These are phyloP conservation scores for Colletotrichum sp. DNA, from an alignment of 2,329 filamentous ascomycete species.

Conservation along the genomic window DNA sequence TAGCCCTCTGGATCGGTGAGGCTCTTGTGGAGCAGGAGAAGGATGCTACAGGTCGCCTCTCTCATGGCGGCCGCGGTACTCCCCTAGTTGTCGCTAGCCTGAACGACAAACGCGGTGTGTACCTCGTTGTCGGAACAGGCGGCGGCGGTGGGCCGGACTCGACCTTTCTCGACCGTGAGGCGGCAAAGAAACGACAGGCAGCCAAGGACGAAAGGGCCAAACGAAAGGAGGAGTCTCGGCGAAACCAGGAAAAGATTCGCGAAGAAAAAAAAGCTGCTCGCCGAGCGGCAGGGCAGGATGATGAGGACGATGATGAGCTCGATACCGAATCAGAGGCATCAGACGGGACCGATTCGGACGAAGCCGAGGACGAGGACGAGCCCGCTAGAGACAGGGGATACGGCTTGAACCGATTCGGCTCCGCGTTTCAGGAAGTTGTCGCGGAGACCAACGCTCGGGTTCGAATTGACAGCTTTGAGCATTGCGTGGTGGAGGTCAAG, in stretches of 20 bases:
- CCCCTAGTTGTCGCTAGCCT: slow-evolving; percentile 90
- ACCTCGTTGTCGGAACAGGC: slow-evolving; percentile 91
- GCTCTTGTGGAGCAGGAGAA: slow-evolving; percentile 89
- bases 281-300: slow-evolving; percentile 50
- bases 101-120: slow-evolving; percentile 85
- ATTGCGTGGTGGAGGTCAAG: slow-evolving; percentile 96
- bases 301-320: slow-evolving; percentile 55
- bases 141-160: slow-evolving; percentile 81
- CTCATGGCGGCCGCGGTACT: slow-evolving; percentile 73
- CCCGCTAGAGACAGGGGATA: slow-evolving; percentile 67
- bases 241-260: slow-evolving; percentile 61
- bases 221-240: slow-evolving; percentile 62
- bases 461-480: slow-evolving; percentile 94
- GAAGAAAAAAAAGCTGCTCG: slow-evolving; percentile 67
- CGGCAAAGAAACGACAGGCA: slow-evolving; percentile 65
- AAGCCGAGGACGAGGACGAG: slow-evolving; percentile 63
- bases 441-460: slow-evolving; percentile 89
- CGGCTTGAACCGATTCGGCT: slow-evolving; percentile 88
- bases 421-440: slow-evolving; percentile 94
- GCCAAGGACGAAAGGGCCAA: slow-evolving; percentile 69
- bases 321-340: slow-evolving; percentile 46
- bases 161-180: slow-evolving; percentile 71
- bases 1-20: slow-evolving; percentile 93
- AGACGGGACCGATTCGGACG: slow-evolving; percentile 47
- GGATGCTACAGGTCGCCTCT: slow-evolving; percentile 72